phyloP scores from a whole-genome alignment of 306 rosid species.

The Astragalus glycyphyllos region DNA sequence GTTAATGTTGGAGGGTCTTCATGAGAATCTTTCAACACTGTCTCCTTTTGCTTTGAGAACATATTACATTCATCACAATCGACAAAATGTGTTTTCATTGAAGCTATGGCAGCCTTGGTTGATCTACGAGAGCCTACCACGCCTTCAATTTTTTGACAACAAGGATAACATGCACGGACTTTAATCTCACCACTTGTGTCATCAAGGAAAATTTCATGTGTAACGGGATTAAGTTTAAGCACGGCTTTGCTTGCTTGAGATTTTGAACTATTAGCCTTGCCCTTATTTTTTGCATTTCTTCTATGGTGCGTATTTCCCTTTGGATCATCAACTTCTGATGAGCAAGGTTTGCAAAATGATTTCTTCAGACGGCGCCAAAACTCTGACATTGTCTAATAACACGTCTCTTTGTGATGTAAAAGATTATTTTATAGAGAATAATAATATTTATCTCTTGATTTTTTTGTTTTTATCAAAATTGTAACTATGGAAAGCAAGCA shows the following conservation, averaged over 20 bases:
- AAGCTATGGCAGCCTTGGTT: neutral
- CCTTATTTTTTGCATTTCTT: conserved; percentile 30
- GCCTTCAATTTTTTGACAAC: neutral
- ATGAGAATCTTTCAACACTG: conserved; percentile 15
- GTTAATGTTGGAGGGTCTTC: neutral
- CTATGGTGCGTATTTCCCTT: conserved; percentile 13
- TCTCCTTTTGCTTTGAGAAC: conserved; percentile 28
- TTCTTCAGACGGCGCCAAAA: conserved; percentile 52
- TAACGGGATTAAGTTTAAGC: conserved; percentile 20
- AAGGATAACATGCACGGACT: conserved; percentile 27
- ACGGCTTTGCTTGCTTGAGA: neutral
- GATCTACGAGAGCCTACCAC: conserved; percentile 6
- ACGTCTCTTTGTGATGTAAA: neutral
- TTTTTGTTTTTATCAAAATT: too few relatives aligned
- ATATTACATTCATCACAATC: conserved; percentile 36
- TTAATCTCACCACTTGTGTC: conserved; percentile 22
- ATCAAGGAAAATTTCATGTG: conserved; percentile 44
- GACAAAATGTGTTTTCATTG: conserved; percentile 28
- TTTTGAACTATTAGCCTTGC: neutral
- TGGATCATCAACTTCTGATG: conserved; percentile 57
- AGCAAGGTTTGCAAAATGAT: conserved; percentile 54
- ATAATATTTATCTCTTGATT: too few relatives aligned
- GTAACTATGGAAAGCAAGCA: neutral
- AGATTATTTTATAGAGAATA: neutral
- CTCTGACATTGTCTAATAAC: conserved; percentile 43